A percentile compares a stretch with the other conserved stretches of the same genome.
These are phyloP conservation scores for Thelephora aurantiotincta DNA, from an alignment of 768 basidiomycete genomes.

Conservation along the genomic window DNA sequence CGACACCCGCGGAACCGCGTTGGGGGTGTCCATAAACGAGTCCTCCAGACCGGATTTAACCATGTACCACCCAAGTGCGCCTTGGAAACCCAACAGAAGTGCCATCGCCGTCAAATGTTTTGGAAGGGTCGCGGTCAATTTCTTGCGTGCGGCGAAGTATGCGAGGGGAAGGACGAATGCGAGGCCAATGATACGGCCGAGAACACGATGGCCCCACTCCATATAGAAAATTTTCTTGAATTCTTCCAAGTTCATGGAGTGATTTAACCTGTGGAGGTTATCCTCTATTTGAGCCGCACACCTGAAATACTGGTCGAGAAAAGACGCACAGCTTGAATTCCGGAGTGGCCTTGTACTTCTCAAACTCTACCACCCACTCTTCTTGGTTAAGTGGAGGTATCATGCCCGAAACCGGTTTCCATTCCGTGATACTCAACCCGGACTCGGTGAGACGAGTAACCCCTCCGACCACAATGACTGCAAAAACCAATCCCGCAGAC, in stretches of 20 bases:
- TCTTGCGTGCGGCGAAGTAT: slow-evolving; percentile 64
- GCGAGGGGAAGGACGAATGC: slow-evolving; percentile 73
- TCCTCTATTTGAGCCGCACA: background rate
- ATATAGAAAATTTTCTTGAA: slow-evolving; percentile 97
- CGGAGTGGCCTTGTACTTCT: slow-evolving; percentile 88
- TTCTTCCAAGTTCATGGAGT: slow-evolving; percentile 71
- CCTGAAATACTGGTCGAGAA: slow-evolving; percentile 1
- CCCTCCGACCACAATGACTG: slow-evolving; percentile 90
- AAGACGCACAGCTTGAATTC: slow-evolving; percentile 83
- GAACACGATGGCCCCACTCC: slow-evolving; percentile 95
- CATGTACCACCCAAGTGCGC: slow-evolving; percentile 98
- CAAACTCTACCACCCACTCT: slow-evolving; percentile 82
- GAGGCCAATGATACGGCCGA: slow-evolving; percentile 77
- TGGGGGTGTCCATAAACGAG: slow-evolving; percentile 63
- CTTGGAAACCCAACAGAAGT: slow-evolving; percentile 79
- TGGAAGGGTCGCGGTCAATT: slow-evolving; percentile 50
- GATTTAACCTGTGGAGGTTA: slow-evolving; percentile 52
- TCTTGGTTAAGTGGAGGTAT: slow-evolving; percentile 64
- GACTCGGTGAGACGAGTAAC: slow-evolving; percentile 95
- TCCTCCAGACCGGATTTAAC: slow-evolving; percentile 91
- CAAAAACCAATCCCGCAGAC: slow-evolving; percentile 78
- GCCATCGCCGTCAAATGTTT: slow-evolving; percentile 59
- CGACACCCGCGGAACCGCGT: slow-evolving; percentile 85
- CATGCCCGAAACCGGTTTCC: slow-evolving; percentile 84
- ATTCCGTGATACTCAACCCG: slow-evolving; percentile 95